Conservation (phyloP, 345 rosid genomes). For the Gossypium arboreum region DNA sequence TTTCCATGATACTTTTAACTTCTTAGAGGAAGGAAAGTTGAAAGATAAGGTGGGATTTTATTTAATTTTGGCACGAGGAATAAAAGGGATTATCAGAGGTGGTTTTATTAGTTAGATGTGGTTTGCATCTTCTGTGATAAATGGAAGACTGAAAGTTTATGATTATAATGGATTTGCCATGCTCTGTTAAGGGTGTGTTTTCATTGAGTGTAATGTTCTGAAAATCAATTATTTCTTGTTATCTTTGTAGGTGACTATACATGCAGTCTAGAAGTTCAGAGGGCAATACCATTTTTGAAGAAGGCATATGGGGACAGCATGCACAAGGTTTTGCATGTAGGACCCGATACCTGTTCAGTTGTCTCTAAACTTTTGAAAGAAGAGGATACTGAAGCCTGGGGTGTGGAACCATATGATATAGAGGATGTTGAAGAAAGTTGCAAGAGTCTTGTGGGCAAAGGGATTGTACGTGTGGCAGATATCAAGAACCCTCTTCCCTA, state of each 20-base stretch:
- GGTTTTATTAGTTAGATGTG: not conserved
- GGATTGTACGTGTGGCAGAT: constrained; percentile 90
- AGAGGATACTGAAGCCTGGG: constrained; percentile 98
- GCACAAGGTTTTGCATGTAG: constrained; percentile 89
- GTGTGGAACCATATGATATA: constrained; percentile 92
- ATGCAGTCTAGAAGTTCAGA: constrained; percentile 79
- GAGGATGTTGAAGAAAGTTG: constrained; percentile 88
- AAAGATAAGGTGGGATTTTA: not conserved
- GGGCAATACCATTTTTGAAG: constrained; percentile 72
- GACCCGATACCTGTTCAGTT: constrained; percentile 90
- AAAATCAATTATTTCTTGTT: not conserved
- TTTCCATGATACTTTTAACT: too few relatives aligned
- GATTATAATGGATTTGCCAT: not conserved
- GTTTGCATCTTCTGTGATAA: not conserved
- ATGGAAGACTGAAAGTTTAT: not conserved
- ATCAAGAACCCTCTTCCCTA: constrained; percentile 89
- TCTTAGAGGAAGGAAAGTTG: not conserved
- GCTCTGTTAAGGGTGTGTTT: not conserved
- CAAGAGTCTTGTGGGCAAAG: constrained; percentile 75
- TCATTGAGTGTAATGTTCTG: not conserved
- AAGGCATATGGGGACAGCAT: constrained; percentile 89
- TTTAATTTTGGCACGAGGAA: not conserved
- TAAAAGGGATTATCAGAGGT: not conserved
- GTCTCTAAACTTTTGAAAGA: constrained; percentile 77
- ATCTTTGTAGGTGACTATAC: constrained; percentile 55